A percentile compares a stretch with the other conserved stretches of the same genome.
phyloP scores from a whole-genome alignment of 345 rosid genomes.

The Aurinia saxatilis region DNA sequence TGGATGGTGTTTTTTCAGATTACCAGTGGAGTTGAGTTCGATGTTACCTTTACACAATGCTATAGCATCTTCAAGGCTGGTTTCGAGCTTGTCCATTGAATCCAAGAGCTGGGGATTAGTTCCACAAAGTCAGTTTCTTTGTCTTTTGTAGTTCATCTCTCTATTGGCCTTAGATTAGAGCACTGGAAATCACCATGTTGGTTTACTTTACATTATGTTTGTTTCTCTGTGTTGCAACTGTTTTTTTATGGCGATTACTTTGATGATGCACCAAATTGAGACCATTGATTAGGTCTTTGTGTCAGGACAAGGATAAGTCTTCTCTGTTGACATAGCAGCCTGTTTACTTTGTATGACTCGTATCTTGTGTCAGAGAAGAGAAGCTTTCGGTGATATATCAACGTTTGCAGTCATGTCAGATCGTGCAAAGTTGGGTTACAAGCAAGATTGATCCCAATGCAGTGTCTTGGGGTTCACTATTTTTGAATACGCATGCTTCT shows the following conservation, averaged over 20 bases:
- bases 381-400: too few relatives aligned
- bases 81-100: constrained; percentile 53
- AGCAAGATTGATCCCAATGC: too few relatives aligned
- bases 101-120: constrained; percentile 58
- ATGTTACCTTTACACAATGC: constrained; percentile 67
- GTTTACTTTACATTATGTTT: background rate
- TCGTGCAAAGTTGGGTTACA: too few relatives aligned
- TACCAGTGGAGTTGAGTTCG: constrained; percentile 59
- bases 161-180: background rate
- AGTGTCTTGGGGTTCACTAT: too few relatives aligned
- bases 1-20: constrained; percentile 21
- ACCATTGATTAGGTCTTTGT: background rate
- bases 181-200: background rate
- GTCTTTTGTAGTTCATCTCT: too few relatives aligned
- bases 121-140: constrained; percentile 66
- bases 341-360: too few relatives aligned
- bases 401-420: too few relatives aligned
- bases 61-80: constrained; percentile 54
- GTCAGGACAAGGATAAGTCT: background rate
- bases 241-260: background rate
- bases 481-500: too few relatives aligned
- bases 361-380: too few relatives aligned
- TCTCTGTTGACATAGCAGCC: too few relatives aligned
- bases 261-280: background rate
- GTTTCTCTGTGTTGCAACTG: background rate